phyloP scores from a whole-genome alignment of 352 stramenopile genomes.

The Peronosclerospora sorghi region DNA sequence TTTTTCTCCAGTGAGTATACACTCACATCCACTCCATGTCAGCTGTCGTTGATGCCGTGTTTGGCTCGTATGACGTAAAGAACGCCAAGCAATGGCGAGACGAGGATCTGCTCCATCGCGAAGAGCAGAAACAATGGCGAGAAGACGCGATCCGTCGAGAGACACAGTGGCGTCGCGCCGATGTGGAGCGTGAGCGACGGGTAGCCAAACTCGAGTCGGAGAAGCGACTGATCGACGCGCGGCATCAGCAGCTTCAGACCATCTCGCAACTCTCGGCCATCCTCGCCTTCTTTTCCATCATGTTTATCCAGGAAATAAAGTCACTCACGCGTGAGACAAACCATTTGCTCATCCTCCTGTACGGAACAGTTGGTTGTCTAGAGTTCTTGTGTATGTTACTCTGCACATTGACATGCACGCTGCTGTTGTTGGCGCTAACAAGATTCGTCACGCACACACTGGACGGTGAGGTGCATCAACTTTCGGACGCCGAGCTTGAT shows the following conservation, averaged over 20 bases:
- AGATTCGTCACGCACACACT: constrained; percentile 72
- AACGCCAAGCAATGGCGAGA: constrained; percentile 78
- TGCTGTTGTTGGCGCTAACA: constrained; percentile 65
- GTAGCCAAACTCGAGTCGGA: constrained; percentile 70
- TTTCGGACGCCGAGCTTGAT: constrained; percentile 50
- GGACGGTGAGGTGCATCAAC: constrained; percentile 43
- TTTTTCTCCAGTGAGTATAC: no score
- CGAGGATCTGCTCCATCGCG: constrained; percentile 59
- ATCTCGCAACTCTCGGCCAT: constrained; percentile 58
- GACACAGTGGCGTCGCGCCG: constrained; percentile 52
- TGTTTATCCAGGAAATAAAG: constrained; percentile 66
- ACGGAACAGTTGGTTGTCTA: constrained; percentile 41
- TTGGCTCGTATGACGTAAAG: constrained; percentile 79
- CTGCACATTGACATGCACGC: constrained; percentile 54
- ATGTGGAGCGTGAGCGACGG: constrained; percentile 57
- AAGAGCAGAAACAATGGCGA: constrained; percentile 73
- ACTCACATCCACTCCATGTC: constrained; percentile 29
- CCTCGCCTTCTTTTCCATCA: constrained; percentile 57
- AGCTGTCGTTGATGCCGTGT: constrained; percentile 62
- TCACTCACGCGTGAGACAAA: constrained; percentile 28
- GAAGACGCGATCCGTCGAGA: constrained; percentile 63
- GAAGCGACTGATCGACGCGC: constrained; percentile 65
- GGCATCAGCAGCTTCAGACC: constrained; percentile 47
- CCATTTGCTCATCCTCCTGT: constrained; percentile 42
- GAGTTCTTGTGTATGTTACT: constrained; percentile 73